A percentile compares a stretch with the other conserved stretches of the same genome.
These are phyloP conservation scores for Pseudomassariella vexata DNA, from an alignment of 2,329 filamentous ascomycete genomes.

Conservation along the genomic window DNA sequence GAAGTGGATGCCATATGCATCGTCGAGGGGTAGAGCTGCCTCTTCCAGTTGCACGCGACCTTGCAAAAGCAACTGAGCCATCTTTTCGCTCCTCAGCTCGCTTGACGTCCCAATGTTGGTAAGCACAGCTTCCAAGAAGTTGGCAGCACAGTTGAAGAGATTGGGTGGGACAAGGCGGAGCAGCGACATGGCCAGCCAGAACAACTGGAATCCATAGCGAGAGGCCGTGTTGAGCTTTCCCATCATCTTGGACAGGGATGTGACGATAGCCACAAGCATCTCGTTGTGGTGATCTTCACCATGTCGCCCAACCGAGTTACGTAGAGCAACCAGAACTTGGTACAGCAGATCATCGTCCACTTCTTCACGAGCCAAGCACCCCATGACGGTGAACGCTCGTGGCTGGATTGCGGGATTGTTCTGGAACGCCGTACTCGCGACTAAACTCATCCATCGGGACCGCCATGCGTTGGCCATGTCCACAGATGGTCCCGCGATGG, in stretches of 20 bases:
- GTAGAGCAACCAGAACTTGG: slow-evolving; percentile 62
- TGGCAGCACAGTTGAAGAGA: slow-evolving; percentile 61
- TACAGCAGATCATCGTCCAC: slow-evolving; percentile 68
- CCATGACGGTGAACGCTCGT: slow-evolving; percentile 65
- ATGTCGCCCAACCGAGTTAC: slow-evolving; percentile 60
- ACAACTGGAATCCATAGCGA: slow-evolving; percentile 62
- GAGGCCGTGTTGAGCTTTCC: slow-evolving; percentile 61
- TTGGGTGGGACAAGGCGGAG: slow-evolving; percentile 56
- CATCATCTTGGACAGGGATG: slow-evolving; percentile 66
- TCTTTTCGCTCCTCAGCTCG: slow-evolving; percentile 53
- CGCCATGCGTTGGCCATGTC: slow-evolving; percentile 65
- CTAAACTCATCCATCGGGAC: slow-evolving; percentile 67
- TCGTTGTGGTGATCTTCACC: slow-evolving; percentile 59
- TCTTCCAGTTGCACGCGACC: slow-evolving; percentile 57
- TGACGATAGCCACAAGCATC: slow-evolving; percentile 64
- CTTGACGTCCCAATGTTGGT: slow-evolving; percentile 57
- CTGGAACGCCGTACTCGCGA: slow-evolving; percentile 67
- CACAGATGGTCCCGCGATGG: slow-evolving; percentile 56
- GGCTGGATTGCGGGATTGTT: slow-evolving; percentile 68
- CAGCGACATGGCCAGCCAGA: slow-evolving; percentile 64
- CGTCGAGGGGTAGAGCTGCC: slow-evolving; percentile 55
- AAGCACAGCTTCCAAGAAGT: slow-evolving; percentile 59
- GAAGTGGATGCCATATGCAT: slow-evolving; percentile 62
- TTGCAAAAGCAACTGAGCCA: slow-evolving; percentile 55
- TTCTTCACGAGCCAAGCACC: slow-evolving; percentile 64